Evolutionary conservation across 306 rosid genomes (phyloP).

Genomic region (Chamaecrista fasciculata): DNA sequence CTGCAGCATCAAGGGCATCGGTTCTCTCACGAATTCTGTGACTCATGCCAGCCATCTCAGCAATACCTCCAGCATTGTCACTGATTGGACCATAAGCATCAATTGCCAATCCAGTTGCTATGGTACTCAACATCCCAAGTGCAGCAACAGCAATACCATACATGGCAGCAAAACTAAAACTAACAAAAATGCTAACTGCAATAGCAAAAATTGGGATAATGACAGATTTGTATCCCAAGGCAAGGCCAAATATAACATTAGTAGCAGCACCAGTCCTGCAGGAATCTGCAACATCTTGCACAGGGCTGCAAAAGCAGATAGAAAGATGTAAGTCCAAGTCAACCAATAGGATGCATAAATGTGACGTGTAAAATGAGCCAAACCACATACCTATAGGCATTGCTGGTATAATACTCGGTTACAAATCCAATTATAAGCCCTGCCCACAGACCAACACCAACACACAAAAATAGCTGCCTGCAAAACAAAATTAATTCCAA

Average conservation of each 20-base stretch:
- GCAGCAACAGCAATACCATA: conserved; percentile 69
- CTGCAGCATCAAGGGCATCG: conserved; percentile 30
- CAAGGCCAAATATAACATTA: conserved; percentile 71
- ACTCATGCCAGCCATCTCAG: conserved; percentile 77
- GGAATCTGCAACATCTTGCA: conserved; percentile 72
- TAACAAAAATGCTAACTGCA: conserved; percentile 57
- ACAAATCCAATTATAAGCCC: conserved; percentile 47
- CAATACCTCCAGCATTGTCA: conserved; percentile 75
- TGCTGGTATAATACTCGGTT: conserved; percentile 71
- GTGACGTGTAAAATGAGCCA: neutral
- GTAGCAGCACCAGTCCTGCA: conserved; percentile 79
- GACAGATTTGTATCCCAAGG: conserved; percentile 79
- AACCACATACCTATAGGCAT: conserved; percentile 57
- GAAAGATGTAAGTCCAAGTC: neutral
- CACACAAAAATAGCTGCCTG: conserved; percentile 68
- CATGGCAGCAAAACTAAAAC: conserved; percentile 72
- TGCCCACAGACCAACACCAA: conserved; percentile 52
- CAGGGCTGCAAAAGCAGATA: conserved; percentile 45
- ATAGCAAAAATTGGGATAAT: conserved; percentile 68
- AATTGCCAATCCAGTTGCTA: conserved; percentile 13
- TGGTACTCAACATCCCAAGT: conserved; percentile 68
- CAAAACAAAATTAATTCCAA: conserved; percentile 16
- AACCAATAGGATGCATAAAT: neutral
- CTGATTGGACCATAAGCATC: conserved; percentile 68
- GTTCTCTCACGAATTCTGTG: conserved; percentile 66